Evolutionary conservation across 2,329 filamentous ascomycete genomes (phyloP), one percentile per base, ranked within the genome.

Genomic region (Cladophialophora yegresii): DNA sequence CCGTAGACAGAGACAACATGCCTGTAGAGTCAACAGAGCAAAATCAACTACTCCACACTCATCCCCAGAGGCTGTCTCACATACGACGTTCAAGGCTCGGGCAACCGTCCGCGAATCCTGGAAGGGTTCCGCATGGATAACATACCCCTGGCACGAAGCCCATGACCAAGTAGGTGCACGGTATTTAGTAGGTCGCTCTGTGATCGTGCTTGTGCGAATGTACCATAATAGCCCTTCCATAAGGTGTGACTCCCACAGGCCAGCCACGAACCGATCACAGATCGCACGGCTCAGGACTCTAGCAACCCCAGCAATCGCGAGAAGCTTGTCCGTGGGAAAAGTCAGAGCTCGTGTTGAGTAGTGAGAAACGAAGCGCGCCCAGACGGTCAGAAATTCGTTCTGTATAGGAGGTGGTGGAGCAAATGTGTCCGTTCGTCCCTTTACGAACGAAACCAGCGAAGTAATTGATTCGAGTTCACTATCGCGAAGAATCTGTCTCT

Each of bases 111-210:
- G 63, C 7, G 63, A 55, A 8, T 20, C n/a, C 10, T 20, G 62
- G 40, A 58, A 58, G 12, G 63, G 49, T 36, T 61, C 57, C 16
- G 63, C 59, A 28, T 66, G 59, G 4, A 61, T 51, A 20, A 67
- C 63, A 30, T 63, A 58, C 3, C 67, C 67, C 13, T 67, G 62
- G 30, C 60, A 65, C 9, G 64, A 65, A 1, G 67, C 67, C 67
- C 67, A 69, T 13, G 64, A 67, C 67, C 67, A 69, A 7, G 60
- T 58, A 13, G 67, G 67, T 8, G 67, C 67, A 32, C 58, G 58
- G 40, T 69, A 69, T 47, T 60, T 53, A 16, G 36, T 2, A 6
- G 63, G 63, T 8, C 33, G 45, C 12, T 12, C 12, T 4, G 55
- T 60, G 13, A n/a, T 51, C 5, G 59, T 59, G n/a, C 60, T 62